Percentiles rank a stretch among this genome's conserved stretches.
Conservation (phyloP, 2,329 filamentous ascomycete genomes). For the Colletotrichum shisoi region DNA sequence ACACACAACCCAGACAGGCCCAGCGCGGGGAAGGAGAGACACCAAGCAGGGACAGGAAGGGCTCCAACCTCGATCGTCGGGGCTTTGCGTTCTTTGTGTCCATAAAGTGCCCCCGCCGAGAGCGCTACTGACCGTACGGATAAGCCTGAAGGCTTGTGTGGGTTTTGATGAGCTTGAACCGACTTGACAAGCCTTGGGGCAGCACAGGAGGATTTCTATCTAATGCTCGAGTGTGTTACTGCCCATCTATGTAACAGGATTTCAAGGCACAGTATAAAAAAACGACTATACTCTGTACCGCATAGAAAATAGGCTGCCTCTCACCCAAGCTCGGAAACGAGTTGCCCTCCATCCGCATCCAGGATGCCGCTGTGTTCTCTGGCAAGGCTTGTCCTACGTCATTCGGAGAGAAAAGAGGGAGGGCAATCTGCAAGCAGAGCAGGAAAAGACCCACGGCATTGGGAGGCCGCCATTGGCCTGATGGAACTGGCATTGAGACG, state of each 20-base stretch:
- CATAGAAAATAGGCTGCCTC: not conserved
- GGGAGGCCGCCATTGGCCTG: constrained; percentile 13
- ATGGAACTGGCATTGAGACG: not conserved
- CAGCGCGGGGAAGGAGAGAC: constrained; percentile 18
- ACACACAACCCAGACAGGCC: constrained; percentile 10
- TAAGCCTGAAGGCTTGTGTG: constrained; percentile 35
- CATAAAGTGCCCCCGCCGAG: constrained; percentile 30
- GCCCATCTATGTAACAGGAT: not conserved
- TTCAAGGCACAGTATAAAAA: not conserved
- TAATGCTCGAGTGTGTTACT: too few species aligned
- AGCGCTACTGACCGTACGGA: constrained; percentile 8
- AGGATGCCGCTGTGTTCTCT: constrained; percentile 7
- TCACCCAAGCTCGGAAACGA: constrained; percentile 17
- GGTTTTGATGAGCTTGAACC: constrained; percentile 36
- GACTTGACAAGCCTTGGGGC: constrained; percentile 20
- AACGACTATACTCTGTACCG: not conserved
- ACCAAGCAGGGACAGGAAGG: constrained; percentile 18
- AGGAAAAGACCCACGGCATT: constrained; percentile 21
- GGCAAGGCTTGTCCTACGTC: constrained; percentile 34
- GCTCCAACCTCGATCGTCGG: constrained; percentile 34
- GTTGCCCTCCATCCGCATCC: constrained; percentile 24
- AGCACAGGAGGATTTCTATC: not conserved
- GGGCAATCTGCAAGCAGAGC: constrained; percentile 25
- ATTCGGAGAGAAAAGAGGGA: constrained; percentile 32
- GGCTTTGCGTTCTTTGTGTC: constrained; percentile 25